Base-by-base conservation (phyloP, 2,329 filamentous ascomycete species). In the Pseudocercospora macadamiae region DNA sequence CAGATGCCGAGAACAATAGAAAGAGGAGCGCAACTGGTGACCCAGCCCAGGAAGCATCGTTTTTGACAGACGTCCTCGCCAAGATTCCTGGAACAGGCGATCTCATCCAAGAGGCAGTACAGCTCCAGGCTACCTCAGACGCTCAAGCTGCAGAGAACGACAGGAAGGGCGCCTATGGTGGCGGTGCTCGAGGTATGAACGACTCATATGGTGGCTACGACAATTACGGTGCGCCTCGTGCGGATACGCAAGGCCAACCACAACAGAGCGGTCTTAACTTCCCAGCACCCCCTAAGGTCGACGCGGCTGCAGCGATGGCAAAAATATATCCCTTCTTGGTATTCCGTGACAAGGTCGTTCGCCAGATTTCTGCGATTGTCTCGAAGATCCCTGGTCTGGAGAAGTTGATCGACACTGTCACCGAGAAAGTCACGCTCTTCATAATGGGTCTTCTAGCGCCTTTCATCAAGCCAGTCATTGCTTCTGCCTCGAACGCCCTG, bases 321-420 rank as follows among this genome's bases (percentile, higher is more conserved):
- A 78, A 96, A 76, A 97, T 99, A 65, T 97, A 97, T 70, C 95
- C 95, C 0, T 96, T 99, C 60, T 83, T 99, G 0, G 84, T 90
- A 60, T 99, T 97, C 80, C 86, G 93, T 60, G 95, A 99, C 79
- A 95, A 89, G 70, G 92, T 99, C 55, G 93, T 97, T 51, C 91
- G 91, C 66, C 85, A 88, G 37, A 92, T 99, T 74, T 91, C 87
- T 70, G 84, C 86, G 36, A 89, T 92, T 53, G 91, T 97, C 65
- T 87, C 92, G 68, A 97, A 96, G 79, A 89, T 99, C 36, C 95
- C 95, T 0, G 93, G 93, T 0, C 82, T 99, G 3, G 91, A 96
- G 76, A 79, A 88, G 61, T 80, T 97, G n/a, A 86, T 97, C 19
- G 93, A 97, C 64, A 93, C 91, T 68, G 96, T 99, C 68, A 91